A percentile compares a stretch with the other conserved stretches of the same genome.
These are phyloP conservation scores for Lantana camara DNA, from an alignment of 257 asterid species.

Conservation along the genomic window DNA sequence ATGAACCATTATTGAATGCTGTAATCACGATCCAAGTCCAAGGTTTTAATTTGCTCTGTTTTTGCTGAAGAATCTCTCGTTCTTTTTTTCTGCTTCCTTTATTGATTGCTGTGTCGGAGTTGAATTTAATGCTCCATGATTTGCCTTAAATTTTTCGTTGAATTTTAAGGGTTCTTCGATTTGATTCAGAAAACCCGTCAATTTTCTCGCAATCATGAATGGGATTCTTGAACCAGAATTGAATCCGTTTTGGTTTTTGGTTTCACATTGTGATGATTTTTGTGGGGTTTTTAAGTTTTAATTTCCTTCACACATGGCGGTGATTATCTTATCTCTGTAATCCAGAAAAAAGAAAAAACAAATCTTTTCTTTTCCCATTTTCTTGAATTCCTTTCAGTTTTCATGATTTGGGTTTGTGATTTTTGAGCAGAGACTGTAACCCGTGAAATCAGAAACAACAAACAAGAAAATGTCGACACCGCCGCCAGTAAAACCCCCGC, in stretches of 20 bases:
- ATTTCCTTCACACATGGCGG: no score
- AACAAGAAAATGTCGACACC: conserved; percentile 33
- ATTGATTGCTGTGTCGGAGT: neutral
- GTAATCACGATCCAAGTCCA: conserved; percentile 11
- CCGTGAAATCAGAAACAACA: neutral
- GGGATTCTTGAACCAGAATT: no score
- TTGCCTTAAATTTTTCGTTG: neutral
- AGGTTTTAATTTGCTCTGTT: conserved; percentile 18
- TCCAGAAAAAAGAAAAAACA: neutral
- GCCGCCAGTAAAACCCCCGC: neutral
- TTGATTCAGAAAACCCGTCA: neutral
- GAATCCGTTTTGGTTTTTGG: no score
- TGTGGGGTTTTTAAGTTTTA: no score
- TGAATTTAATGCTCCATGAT: neutral
- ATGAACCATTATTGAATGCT: conserved; percentile 7
- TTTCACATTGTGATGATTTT: no score
- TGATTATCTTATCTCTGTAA: no score
- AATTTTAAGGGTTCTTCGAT: neutral
- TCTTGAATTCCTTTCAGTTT: no score
- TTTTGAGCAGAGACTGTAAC: conserved; percentile 6
- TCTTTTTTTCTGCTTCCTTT: neutral
- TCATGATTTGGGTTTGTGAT: neutral
- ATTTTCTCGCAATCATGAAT: neutral
- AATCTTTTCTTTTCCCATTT: neutral
- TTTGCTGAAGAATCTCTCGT: neutral